Base-by-base conservation (phyloP, 257 asterid species). In the Fraxinus cuspidata region DNA sequence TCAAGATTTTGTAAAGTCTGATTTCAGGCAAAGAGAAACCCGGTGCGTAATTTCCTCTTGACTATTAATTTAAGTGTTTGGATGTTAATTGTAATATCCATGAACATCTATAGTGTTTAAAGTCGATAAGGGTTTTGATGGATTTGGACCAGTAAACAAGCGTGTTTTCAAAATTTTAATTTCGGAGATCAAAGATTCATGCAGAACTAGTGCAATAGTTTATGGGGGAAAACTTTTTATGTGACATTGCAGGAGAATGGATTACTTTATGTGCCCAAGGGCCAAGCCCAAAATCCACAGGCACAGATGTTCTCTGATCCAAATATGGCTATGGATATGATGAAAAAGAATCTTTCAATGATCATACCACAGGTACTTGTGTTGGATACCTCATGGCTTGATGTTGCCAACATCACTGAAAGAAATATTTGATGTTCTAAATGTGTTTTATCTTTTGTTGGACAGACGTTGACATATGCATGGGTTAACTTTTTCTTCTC, bases 251-350 rank as follows among this genome's bases (percentile, higher is more conserved):
- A 94, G 98, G 98, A 94, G 87, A 92, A 90, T 77, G 98, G 98
- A 5, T 84, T 94, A 74, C 82, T 94, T 35, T 77, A 84, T 15
- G 98, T 94, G 65, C 98, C 98, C 73, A 92, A 94, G 88, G 98
- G 95, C 70, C 97, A 92, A 87, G 92, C 86, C 73, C 91, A 79
- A 86, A 92, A 94, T 79, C 90, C 98, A 53, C 98, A 94, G 88
- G 97, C 98, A 13, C 98, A 94, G 89, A 94, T 94, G 97, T 94
- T 94, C 80, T 94, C 98, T 67, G 98, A 94, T 83, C 98, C 98
- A 35, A 94, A 94, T 85, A 94, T 94, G 98, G 98, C 98, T 49
- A 94, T 94, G 97, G 98, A 92, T 84, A 92, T 94, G 97, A 94
- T 94, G 97, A 94, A 94, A 87, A 94, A 94, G 73, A 94, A 94